phyloP scores from a whole-genome alignment of 257 asterid genomes.

The Solanum etuberosum region DNA sequence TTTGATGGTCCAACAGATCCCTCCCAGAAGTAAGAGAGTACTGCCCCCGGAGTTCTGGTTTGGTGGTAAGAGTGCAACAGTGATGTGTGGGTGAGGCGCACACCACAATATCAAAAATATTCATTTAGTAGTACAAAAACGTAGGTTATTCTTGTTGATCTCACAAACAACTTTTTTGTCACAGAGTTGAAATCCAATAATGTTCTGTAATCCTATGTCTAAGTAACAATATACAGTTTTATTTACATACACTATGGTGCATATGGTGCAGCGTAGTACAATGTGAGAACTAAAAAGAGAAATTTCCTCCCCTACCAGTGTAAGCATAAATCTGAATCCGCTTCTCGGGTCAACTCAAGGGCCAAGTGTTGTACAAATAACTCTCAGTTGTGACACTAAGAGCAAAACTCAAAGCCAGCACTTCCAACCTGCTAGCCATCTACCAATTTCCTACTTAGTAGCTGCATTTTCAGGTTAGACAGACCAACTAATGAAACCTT shows the following conservation, averaged over 20 bases:
- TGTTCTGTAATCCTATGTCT: not conserved
- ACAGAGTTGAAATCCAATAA: not conserved
- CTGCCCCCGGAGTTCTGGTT: no score
- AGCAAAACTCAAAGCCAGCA: not conserved
- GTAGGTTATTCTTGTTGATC: no score
- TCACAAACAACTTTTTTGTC: not conserved
- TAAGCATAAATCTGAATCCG: not conserved
- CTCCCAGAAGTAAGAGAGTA: no score
- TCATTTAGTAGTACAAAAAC: no score
- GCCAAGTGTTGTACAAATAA: not conserved
- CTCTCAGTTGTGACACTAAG: not conserved
- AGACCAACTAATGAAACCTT: not conserved
- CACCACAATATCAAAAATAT: no score
- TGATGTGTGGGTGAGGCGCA: no score
- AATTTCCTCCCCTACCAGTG: not conserved
- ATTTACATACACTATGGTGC: not conserved
- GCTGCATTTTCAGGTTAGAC: not conserved
- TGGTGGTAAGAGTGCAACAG: no score
- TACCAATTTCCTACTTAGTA: not conserved
- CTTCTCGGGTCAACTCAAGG: not conserved
- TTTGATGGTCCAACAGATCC: no score
- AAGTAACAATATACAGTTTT: not conserved
- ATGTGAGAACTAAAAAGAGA: not conserved
- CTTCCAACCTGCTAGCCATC: not conserved
- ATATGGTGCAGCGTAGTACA: not conserved